Evolutionary conservation across 768 basidiomycete species (phyloP).

Genomic region (Panaeolus papilionaceus): DNA sequence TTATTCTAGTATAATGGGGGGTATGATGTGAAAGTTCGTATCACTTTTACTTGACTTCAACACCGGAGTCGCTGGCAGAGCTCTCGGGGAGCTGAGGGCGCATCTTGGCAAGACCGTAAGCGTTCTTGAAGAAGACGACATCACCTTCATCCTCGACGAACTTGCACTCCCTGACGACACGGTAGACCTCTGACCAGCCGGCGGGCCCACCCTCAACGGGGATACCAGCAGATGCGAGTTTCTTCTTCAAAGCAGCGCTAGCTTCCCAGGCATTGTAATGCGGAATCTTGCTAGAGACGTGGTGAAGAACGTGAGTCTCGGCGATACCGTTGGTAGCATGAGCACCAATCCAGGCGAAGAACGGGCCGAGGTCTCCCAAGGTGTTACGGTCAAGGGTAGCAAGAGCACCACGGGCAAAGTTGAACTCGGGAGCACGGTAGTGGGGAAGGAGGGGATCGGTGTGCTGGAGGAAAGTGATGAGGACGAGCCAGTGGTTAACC

Average conservation of each 20-base stretch:
- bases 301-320: conserved; percentile 93
- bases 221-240: conserved; percentile 67
- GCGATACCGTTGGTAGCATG: conserved; percentile 91
- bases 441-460: conserved; percentile 95
- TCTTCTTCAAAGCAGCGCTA: conserved; percentile 80
- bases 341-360: conserved; percentile 88
- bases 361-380: conserved; percentile 75
- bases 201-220: conserved; percentile 73
- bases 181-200: conserved; percentile 82
- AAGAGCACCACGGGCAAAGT: conserved; percentile 92
- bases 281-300: conserved; percentile 94
- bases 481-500: conserved; percentile 94
- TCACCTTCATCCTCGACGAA: conserved; percentile 96
- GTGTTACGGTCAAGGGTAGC: conserved; percentile 88
- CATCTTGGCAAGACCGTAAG: conserved; percentile 74
- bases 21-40: not conserved
- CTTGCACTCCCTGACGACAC: conserved; percentile 83
- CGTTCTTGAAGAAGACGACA: conserved; percentile 92
- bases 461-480: conserved; percentile 98
- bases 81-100: conserved; percentile 70
- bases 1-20: conserved; percentile 12
- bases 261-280: conserved; percentile 98
- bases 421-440: conserved; percentile 89
- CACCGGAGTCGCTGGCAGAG: conserved; percentile 59
- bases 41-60: conserved; percentile 56